phyloP scores from a whole-genome alignment of 2,329 filamentous ascomycete genomes.

The Diaporthe vexans region DNA sequence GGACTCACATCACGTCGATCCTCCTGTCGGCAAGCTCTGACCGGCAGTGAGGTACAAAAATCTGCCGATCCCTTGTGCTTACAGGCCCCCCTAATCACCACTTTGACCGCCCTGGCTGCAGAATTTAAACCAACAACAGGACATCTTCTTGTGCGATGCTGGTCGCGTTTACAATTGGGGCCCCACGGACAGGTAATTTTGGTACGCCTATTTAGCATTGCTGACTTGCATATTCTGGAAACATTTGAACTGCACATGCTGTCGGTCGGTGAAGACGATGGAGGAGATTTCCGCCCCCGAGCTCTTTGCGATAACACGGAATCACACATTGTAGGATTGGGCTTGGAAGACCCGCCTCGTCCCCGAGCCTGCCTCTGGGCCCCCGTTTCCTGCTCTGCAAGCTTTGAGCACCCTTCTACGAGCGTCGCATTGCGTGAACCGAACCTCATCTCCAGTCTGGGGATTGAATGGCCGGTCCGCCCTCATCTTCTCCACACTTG shows the following conservation, averaged over 20 bases:
- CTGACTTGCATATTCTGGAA: constrained; percentile 4
- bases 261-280: neutral
- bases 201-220: neutral
- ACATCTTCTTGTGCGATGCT: neutral
- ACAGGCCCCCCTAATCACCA: no score
- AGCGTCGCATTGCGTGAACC: no score
- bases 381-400: no score
- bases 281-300: neutral
- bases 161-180: neutral
- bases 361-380: neutral
- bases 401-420: no score
- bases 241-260: neutral
- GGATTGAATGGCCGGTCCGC: neutral
- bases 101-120: no score
- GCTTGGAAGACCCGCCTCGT: no score
- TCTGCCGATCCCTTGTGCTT: no score
- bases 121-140: no score
- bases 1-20: neutral
- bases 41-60: no score
- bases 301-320: neutral
- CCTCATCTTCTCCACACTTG: neutral
- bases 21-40: neutral
- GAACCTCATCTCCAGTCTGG: neutral
- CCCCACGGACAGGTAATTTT: neutral
- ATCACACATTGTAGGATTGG: neutral